Base-by-base conservation (phyloP, 768 basidiomycete species). In the Trametes cubensis region DNA sequence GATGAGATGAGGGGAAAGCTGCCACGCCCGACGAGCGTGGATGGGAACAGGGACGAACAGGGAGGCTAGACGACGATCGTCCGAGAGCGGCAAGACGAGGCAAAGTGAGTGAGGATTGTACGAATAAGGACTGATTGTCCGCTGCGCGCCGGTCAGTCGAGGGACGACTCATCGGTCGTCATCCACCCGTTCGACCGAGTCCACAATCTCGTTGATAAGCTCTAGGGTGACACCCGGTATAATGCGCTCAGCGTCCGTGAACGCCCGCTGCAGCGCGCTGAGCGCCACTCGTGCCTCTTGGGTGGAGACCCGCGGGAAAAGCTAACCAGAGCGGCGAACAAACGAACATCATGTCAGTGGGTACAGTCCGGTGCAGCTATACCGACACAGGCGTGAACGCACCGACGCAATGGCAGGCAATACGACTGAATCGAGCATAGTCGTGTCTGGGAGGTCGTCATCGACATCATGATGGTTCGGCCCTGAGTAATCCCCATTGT, bases 341-440 rank as follows among this genome's bases (percentile, higher is more conserved):
- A n/a, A 34, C 34, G 11, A 44, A 49, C 26, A 17, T 13, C 44
- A n/a, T 40, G 59, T 58, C 39, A 51, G 53, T 28, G 45, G 14
- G 18, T 23, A 39, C 25, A 25, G 47, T 20, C 4, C 34, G 48
- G 34, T 45, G 41, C 45, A 34, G 28, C n/a, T 30, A 41, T 60
- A 30, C 23, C 17, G 45, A 58, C 21, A 21, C 17, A 20, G 41
- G 56, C 23, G n/a, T 51, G 21, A 1, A 78, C 89, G 74, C 67
- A 98, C 96, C 63, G 93, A 95, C 46, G 95, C 92, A 68, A 98
- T 88, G n/a, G 95, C 95, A 23, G 97, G 97, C 28, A 98, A 77
- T 54, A 98, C 88, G 30, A 99, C 96, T 3, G 94, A 94, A 70
- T 97, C 95, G 40, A 98, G 80, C 88, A 98, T 96, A n/a, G 91